Evolutionary conservation across 1,139 yeast species (phyloP).

Genomic region (Wickerhamomyces sp.): DNA sequence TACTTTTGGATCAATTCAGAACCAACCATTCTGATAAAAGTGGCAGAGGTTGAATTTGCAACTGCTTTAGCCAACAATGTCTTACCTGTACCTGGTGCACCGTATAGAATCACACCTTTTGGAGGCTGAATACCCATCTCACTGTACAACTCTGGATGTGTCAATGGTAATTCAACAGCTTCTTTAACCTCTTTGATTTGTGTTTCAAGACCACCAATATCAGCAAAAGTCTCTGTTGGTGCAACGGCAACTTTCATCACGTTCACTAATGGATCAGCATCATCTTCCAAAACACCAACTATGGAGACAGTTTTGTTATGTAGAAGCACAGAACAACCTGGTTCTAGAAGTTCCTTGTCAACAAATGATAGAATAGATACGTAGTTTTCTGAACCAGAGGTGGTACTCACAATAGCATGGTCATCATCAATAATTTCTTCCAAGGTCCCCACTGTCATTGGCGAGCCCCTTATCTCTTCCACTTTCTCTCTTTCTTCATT

Average conservation of each 20-base stretch:
- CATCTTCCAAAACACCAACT: conserved; percentile 95
- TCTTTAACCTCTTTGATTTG: conserved; percentile 98
- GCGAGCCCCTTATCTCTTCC: conserved; percentile 93
- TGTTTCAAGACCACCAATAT: conserved; percentile 92
- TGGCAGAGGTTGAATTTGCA: conserved; percentile 96
- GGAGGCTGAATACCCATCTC: conserved; percentile 99
- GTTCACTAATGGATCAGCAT: conserved; percentile 95
- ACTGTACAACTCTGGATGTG: conserved; percentile 96
- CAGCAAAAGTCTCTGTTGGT: conserved; percentile 95
- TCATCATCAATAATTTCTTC: conserved; percentile 98
- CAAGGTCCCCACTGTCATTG: conserved; percentile 93
- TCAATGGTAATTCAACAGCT: conserved; percentile 93
- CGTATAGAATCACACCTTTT: conserved; percentile 95
- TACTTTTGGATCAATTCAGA: conserved; percentile 96
- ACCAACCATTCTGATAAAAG: conserved; percentile 93
- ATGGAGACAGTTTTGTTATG: conserved; percentile 95
- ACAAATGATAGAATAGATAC: conserved; percentile 96
- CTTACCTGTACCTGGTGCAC: conserved; percentile 99
- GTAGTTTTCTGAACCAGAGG: conserved; percentile 96
- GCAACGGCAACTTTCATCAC: conserved; percentile 98
- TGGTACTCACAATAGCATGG: conserved; percentile 95
- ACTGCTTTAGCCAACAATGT: conserved; percentile 96
- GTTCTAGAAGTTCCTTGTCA: conserved; percentile 92
- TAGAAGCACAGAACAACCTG: conserved; percentile 94
- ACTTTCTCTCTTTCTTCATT: conserved; percentile 94